Percentiles rank a stretch among this genome's conserved stretches.
Evolutionary conservation across 768 basidiomycete species (phyloP).

Genomic region (Serendipita sp.): DNA sequence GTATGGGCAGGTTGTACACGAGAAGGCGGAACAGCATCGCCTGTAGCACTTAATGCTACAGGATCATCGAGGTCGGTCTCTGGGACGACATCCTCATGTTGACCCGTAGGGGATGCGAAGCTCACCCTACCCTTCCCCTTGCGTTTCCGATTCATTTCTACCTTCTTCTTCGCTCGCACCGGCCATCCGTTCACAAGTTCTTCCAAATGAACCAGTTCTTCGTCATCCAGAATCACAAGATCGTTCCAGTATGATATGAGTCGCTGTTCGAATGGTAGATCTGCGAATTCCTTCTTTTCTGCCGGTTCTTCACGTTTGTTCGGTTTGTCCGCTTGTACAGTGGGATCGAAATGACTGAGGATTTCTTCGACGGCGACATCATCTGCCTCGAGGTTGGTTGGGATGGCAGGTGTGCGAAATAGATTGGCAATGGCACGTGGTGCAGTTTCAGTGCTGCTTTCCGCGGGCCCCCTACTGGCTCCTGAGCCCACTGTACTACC

Average conservation of each 20-base stretch:
- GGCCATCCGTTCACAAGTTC: neutral
- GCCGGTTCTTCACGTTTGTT: no score
- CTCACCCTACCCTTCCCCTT: conserved; percentile 3
- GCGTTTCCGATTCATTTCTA: neutral
- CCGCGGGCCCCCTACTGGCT: neutral
- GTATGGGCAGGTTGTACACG: no score
- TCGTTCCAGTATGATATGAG: no score
- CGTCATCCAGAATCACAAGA: neutral
- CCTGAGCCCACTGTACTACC: neutral
- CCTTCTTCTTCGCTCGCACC: neutral
- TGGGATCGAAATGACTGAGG: neutral
- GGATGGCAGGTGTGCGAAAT: neutral
- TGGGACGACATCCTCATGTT: no score
- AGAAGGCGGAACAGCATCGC: no score
- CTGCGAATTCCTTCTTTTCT: no score
- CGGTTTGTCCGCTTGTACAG: neutral
- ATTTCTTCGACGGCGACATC: neutral
- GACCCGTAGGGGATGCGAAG: neutral
- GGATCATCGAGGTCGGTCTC: no score
- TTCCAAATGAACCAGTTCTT: neutral
- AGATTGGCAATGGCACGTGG: neutral
- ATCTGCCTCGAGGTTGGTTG: neutral
- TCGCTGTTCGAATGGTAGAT: no score
- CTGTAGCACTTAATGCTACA: no score
- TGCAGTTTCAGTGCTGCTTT: neutral